Base-by-base conservation (phyloP, 345 rosid species). In the Salix koriyanagi region DNA sequence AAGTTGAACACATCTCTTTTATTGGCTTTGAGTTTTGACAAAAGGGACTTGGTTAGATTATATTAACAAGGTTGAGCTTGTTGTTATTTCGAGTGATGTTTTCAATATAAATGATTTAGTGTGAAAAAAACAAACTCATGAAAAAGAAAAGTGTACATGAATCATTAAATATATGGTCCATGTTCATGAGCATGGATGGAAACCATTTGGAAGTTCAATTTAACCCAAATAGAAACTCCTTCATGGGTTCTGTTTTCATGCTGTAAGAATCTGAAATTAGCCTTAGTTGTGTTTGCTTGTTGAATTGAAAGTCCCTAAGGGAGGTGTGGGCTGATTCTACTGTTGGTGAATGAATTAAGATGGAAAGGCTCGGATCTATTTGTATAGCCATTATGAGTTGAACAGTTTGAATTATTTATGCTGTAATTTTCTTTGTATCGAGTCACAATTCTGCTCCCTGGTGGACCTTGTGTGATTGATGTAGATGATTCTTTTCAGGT, bases 401-500 rank as follows among this genome's bases (percentile, higher is more conserved):
- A 58, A 23, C 62, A n/a, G 62, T 58, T n/a, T 9, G 62, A 58
- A 58, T 58, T 58, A 23, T 3, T n/a, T 58, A 4, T 5, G 23
- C n/a, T 72, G 34, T 10, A 39, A n/a, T 56, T 39, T 39, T 36
- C 12, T 36, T 32, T 36, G n/a, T 2, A 48, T 23, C 36, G 28
- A 16, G 48, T 37, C 10, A 41, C 13, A 58, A 39, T 44, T 23
- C 14, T 61, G 8, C 39, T 48, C 21, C 66, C 39, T 62, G 1
- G 4, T 56, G 54, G 11, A 42, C 6, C 25, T 39, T 23, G 41
- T 46, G 18, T 13, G 21, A 65, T 30, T 73, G 18, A 58, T 23
- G 6, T 58, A 8, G 23, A 14, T 70, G 16, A 62, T 75, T 68
- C 70, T 21, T 72, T 32, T 14, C 77, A 90, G 94, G 91, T 90